phyloP scores from a whole-genome alignment of 2,329 filamentous ascomycete genomes.

The Fusarium solani-melongenae region DNA sequence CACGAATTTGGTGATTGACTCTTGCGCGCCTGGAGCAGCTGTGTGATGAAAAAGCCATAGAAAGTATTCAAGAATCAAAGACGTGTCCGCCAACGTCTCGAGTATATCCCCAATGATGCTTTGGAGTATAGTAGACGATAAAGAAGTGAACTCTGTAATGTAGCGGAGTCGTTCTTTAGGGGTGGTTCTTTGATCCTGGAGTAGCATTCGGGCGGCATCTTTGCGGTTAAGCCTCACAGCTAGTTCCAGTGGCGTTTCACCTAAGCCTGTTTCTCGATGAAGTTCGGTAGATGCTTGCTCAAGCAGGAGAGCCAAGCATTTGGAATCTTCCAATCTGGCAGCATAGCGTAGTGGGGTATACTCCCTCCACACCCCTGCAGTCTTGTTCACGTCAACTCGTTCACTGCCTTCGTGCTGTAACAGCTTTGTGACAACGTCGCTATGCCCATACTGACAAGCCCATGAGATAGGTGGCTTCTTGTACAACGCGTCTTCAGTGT shows the following conservation, averaged over 20 bases:
- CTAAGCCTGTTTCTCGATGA: accelerated
- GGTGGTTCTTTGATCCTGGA: not conserved
- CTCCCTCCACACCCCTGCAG: no score
- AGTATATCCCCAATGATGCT: not conserved
- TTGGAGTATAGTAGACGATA: not conserved
- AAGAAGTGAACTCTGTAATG: not conserved
- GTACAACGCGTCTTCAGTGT: accelerated
- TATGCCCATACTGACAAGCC: accelerated
- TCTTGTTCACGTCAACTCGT: not conserved
- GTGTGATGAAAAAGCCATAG: not conserved
- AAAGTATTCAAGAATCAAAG: not conserved
- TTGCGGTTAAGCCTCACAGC: accelerated
- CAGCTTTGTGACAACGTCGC: not conserved
- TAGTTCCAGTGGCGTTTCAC: not conserved
- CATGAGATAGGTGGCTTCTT: not conserved
- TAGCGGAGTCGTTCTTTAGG: not conserved
- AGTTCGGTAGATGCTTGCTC: not conserved
- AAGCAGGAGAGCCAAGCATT: not conserved
- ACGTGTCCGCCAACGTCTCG: not conserved
- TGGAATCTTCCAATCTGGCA: accelerated
- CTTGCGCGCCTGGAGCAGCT: not conserved
- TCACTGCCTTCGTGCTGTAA: not conserved
- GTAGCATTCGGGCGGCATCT: not conserved
- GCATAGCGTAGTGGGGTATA: not conserved
- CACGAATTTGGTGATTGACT: not conserved